Conservation (phyloP, 257 asterid genomes). For the Solanum gracilifrons region DNA sequence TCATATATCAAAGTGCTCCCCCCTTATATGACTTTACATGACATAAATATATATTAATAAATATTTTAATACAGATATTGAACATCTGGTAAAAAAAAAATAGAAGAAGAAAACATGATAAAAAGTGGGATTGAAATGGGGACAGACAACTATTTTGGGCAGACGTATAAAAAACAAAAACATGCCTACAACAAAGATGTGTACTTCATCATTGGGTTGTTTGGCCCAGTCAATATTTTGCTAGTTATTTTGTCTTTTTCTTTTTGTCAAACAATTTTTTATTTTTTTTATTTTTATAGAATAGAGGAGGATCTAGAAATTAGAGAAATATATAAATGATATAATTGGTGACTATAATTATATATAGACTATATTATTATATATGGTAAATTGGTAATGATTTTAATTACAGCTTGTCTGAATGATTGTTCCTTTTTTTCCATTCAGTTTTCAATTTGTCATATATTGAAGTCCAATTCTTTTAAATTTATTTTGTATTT, state of each 20-base stretch:
- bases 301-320: no score
- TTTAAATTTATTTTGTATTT: neutral
- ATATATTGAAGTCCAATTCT: no score
- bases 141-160: conserved; percentile 21
- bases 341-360: neutral
- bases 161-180: conserved; percentile 4
- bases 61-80: neutral
- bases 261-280: neutral
- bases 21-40: neutral
- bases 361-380: neutral
- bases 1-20: neutral
- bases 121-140: neutral
- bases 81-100: neutral
- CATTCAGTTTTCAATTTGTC: no score
- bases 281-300: no score
- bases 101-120: neutral
- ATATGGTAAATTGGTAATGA: no score
- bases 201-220: conserved; percentile 25
- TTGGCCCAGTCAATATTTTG: neutral
- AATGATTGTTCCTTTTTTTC: no score
- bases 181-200: conserved; percentile 22
- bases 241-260: neutral
- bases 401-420: no score
- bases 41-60: neutral
- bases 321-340: neutral